Conservation (phyloP, 202 grass and related monocot species). For the Panicum virgatum region DNA sequence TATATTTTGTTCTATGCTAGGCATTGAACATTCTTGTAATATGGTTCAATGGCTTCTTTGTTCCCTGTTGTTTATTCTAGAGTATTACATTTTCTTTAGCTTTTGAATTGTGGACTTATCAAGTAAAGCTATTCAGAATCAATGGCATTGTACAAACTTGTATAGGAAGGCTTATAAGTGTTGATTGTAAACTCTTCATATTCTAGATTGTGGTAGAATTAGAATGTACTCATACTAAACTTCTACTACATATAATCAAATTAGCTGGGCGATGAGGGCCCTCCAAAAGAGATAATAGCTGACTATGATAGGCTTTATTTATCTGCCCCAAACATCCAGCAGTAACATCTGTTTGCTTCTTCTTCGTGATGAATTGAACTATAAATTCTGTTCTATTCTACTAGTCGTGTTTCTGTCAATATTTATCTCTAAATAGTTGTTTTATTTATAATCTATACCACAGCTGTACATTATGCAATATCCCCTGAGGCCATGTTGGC, state of each 20-base stretch:
- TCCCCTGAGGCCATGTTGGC: conserved; percentile 85
- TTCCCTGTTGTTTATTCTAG: not conserved
- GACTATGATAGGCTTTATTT: not conserved
- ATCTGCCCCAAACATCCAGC: not conserved
- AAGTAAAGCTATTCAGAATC: not conserved
- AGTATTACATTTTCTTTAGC: not conserved
- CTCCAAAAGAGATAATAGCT: not conserved
- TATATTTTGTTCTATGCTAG: not conserved
- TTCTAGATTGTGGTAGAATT: not conserved
- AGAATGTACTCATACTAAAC: not conserved
- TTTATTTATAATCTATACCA: conserved; percentile 36
- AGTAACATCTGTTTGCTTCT: not conserved
- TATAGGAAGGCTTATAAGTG: not conserved
- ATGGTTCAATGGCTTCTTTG: not conserved
- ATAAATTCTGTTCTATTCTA: not conserved
- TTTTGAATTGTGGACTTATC: not conserved
- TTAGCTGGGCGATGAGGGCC: not conserved
- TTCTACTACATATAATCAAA: not conserved
- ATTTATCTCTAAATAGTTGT: conserved; percentile 6
- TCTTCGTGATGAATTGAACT: not conserved
- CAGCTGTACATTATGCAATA: conserved; percentile 98
- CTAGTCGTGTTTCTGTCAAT: not conserved
- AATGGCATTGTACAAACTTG: not conserved
- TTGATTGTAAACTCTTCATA: not conserved
- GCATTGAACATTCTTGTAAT: not conserved